Conservation (phyloP, 179 eudicot species). For the Silene coronaria region DNA sequence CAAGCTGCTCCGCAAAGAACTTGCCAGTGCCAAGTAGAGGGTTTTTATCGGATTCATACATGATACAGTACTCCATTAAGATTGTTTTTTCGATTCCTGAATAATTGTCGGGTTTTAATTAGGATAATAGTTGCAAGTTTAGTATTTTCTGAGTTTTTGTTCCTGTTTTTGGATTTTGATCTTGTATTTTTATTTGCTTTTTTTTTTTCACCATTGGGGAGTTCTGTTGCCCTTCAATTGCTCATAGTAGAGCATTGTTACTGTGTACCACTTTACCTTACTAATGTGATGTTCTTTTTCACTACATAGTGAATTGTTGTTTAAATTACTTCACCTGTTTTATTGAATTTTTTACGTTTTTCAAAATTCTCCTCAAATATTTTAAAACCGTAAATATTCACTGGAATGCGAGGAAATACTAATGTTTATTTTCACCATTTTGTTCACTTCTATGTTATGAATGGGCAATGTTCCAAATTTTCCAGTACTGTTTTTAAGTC, state of each 20-base stretch:
- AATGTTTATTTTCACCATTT: too few relatives aligned
- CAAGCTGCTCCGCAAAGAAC: conserved; percentile 67
- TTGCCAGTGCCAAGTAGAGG: conserved; percentile 74
- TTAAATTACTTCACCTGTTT: background rate
- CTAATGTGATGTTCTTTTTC: background rate
- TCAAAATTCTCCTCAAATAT: too few relatives aligned
- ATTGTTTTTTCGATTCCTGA: conserved; percentile 22
- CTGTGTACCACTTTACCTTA: conserved; percentile 21
- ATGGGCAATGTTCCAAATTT: too few relatives aligned
- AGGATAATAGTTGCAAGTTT: conserved; percentile 25
- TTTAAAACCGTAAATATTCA: too few relatives aligned
- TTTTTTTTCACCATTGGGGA: background rate
- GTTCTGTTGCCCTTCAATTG: conserved; percentile 17
- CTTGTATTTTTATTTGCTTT: background rate
- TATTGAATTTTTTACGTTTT: too few relatives aligned
- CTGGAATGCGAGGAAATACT: too few relatives aligned
- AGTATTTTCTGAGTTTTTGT: conserved; percentile 18
- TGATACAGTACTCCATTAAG: conserved; percentile 13
- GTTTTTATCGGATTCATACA: conserved; percentile 18
- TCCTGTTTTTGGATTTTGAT: conserved; percentile 13
- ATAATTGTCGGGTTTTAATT: conserved; percentile 25
- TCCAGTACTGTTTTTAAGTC: too few relatives aligned
- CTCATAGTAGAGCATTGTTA: conserved; percentile 11
- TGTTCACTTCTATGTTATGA: too few relatives aligned
- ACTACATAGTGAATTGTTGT: background rate